Evolutionary conservation across 768 basidiomycete species (phyloP), one percentile per base, ranked within the genome.

Genomic region (Collybia sp.): DNA sequence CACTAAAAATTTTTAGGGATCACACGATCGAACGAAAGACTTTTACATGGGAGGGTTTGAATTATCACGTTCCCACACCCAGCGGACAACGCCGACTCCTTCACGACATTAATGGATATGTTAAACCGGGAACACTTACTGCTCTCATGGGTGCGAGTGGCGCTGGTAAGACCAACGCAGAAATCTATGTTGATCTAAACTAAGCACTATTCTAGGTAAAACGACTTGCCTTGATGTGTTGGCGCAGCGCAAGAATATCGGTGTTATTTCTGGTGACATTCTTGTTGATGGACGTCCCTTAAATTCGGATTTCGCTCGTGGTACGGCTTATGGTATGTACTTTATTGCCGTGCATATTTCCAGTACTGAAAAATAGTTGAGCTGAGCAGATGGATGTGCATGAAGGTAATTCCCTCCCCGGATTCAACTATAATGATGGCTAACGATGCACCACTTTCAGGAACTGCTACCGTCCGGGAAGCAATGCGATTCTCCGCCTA

Each of bases 121-220:
- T 90, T 35, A 85, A 84, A 54, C 92, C 92, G 9, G 92, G 90
- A 2, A 89, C 83, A n/a, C 62, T 93, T 50, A 92, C 91, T 0
- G 92, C 90, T 1, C 72, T 94, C 9, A 91, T 94, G 89, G 91
- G 91, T 50, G 85, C 85, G 12, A 84, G 82, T 48, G 88, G 88
- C 43, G 87, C 87, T 36, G 85, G 83, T 66, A 59, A 55, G 68
- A 69, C 42, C 18, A 9, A 25, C 16, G 37, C 51, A 46, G 20
- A 25, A 6, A 18, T 38, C 49, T 57, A 19, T 13, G 39, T 13
- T 1, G 18, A 20, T 16, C 35, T n/a, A 12, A n/a, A 11, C 34
- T n/a, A 19, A 43, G 6, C 35, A 37, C 17, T 37, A 37, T 10
- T 38, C 64, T 50, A 77, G 85, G 79, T 53, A 88, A 78, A 71